Evolutionary conservation across 495 filamentous ascomycete genomes (phyloP), one percentile per base, ranked within the genome.

Genomic region (Aspergillus asperescens): DNA sequence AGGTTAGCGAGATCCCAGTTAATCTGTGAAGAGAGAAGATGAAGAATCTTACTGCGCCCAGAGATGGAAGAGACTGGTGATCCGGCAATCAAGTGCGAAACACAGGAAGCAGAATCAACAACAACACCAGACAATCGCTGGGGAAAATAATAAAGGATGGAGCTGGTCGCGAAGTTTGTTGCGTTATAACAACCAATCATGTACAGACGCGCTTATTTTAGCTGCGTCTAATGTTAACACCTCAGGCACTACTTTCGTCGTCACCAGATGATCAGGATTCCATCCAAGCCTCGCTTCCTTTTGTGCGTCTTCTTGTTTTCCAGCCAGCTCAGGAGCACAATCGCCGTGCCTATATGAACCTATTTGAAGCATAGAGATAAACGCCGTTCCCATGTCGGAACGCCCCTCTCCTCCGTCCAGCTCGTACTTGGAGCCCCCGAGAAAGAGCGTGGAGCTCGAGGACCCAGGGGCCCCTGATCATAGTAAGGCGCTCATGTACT

Each of bases 381-480:
- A 57, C 28, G 48, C 41, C 32, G 44, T 54, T 51, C 53, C 48
- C 49, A 76, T 76, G 73, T 72, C 71, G 57, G 69, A 75, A 60
- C 63, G 61, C 58, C 55, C 50, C 41, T 65, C 68, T 60, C 65
- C 68, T 64, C 52, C 62, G 34, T 59, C 71, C 50, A 71, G 58
- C 58, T 52, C 65, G 25, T 61, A 73, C 62, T 73, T 91, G 50
- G 76, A 84, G 60, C 85, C 84, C 57, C 87, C 88, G 37, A 72
- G 73, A 48, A 82, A 77, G 50, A 83, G 79, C 58, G 81, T 81
- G 23, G 77, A 81, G 65, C 63, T 79, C 20, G 78, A 86, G 59
- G 90, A 95, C 62, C 77, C 88, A 48, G 88, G 89, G 65, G 89
- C 88, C 59, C 88, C 85, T 66, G 89, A 95, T 45, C 77, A 89